Evolutionary conservation across 192 early-diverging fungal genomes (phyloP).

Genomic region (Entomortierella lignicola): DNA sequence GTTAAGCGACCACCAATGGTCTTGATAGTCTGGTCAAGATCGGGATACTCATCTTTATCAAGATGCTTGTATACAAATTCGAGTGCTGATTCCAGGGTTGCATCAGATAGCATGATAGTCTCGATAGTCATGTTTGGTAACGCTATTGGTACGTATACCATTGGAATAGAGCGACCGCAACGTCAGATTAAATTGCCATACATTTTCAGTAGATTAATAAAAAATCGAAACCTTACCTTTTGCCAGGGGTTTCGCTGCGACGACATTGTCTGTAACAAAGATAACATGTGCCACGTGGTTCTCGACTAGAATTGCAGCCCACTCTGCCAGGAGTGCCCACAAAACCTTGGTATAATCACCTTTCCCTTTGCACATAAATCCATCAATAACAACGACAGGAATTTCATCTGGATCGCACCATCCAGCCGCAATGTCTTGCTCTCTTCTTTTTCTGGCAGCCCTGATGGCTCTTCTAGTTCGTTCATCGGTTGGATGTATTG

Average conservation of each 20-base stretch:
- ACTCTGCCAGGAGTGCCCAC: conserved; percentile 86
- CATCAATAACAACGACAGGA: conserved; percentile 93
- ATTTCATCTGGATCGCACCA: conserved; percentile 66
- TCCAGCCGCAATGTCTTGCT: conserved; percentile 9
- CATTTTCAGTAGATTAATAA: too few species aligned
- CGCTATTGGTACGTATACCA: too few species aligned
- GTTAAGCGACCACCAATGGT: conserved; percentile 91
- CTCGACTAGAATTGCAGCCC: conserved; percentile 85
- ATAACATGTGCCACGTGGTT: conserved; percentile 93
- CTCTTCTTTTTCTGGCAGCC: conserved; percentile 5
- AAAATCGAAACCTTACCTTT: too few species aligned
- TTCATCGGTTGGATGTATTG: neutral
- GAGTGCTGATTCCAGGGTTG: conserved; percentile 70
- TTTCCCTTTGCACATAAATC: conserved; percentile 83
- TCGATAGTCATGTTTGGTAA: conserved; percentile 79
- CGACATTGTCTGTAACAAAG: conserved; percentile 82
- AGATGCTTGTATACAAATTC: conserved; percentile 68
- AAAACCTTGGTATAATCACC: conserved; percentile 64
- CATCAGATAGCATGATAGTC: conserved; percentile 74
- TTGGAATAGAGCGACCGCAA: too few species aligned
- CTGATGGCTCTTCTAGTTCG: neutral
- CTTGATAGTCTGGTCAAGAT: conserved; percentile 62
- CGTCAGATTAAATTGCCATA: too few species aligned
- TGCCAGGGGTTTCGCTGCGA: conserved; percentile 72
- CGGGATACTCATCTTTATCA: conserved; percentile 51